Percentiles rank a stretch among this genome's conserved stretches.
phyloP scores from a whole-genome alignment of 192 early-diverging fungal genomes.

The Coemansia sp. region DNA sequence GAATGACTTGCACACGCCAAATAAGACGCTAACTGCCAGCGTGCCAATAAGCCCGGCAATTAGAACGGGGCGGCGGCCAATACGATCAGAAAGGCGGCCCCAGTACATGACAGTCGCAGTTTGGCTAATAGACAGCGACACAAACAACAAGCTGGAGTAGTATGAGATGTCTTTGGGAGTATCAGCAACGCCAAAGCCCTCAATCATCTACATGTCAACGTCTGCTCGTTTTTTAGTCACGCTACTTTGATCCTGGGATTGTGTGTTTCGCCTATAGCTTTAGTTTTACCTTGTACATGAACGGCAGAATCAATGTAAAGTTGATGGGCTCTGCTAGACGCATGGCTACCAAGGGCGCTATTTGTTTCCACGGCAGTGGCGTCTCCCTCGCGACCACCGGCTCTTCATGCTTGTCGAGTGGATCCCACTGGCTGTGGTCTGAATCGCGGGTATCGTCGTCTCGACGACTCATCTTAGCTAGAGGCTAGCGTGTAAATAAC shows the following conservation, averaged over 20 bases:
- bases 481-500: not conserved
- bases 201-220: constrained; percentile 11
- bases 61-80: constrained; percentile 75
- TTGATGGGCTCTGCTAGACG: constrained; percentile 71
- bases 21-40: constrained; percentile 59
- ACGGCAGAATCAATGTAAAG: constrained; percentile 69
- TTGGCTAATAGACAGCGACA: constrained; percentile 53
- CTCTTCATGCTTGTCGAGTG: not conserved
- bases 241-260: not conserved
- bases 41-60: constrained; percentile 74
- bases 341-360: constrained; percentile 28
- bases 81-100: constrained; percentile 72
- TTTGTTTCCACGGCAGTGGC: constrained; percentile 45
- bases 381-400: constrained; percentile 26
- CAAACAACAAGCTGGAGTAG: constrained; percentile 59
- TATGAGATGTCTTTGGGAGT: constrained; percentile 74
- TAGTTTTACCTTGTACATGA: constrained; percentile 19
- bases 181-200: constrained; percentile 52
- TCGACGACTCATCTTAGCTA: not conserved
- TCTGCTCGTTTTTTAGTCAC: not conserved
- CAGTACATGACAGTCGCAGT: constrained; percentile 58
- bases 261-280: too few species aligned
- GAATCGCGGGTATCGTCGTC: not conserved
- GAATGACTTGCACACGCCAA: constrained; percentile 65
- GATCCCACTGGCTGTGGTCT: not conserved